phyloP scores from a whole-genome alignment of 192 early-diverging fungal genomes.

The Coemansia sp. region DNA sequence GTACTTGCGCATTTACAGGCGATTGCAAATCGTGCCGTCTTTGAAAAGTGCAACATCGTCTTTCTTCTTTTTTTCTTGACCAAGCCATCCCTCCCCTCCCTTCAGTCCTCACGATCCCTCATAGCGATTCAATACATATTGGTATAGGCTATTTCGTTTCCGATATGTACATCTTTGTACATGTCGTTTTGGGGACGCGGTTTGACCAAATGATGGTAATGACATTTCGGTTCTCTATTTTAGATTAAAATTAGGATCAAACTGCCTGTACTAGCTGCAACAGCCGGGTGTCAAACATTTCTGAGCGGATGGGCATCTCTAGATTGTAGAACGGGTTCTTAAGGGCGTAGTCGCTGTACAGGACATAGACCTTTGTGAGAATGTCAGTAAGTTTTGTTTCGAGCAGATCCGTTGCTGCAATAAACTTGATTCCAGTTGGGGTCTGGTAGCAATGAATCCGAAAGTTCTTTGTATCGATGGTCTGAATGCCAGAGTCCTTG shows the following conservation, averaged over 20 bases:
- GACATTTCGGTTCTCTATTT: too few species aligned
- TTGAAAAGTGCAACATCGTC: too few species aligned
- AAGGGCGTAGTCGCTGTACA: conserved; percentile 96
- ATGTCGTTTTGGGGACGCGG: too few species aligned
- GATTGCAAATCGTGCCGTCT: too few species aligned
- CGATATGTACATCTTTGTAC: too few species aligned
- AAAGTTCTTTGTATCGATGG: conserved; percentile 88
- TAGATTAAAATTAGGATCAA: not conserved
- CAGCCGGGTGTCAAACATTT: conserved; percentile 88
- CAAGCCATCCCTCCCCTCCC: too few species aligned
- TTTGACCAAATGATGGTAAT: too few species aligned
- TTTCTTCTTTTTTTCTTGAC: too few species aligned
- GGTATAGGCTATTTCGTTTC: too few species aligned
- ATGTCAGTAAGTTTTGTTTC: conserved; percentile 57
- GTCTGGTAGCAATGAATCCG: conserved; percentile 93
- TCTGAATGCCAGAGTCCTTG: conserved; percentile 81
- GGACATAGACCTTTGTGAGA: conserved; percentile 72
- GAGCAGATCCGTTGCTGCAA: conserved; percentile 81
- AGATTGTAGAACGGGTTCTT: conserved; percentile 99
- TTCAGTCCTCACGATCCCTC: too few species aligned
- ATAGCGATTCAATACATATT: too few species aligned
- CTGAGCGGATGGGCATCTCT: conserved; percentile 97
- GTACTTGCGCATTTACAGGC: too few species aligned
- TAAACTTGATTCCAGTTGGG: conserved; percentile 92
- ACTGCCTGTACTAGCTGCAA: conserved; percentile 32